These are phyloP conservation scores for Geoglossum glabrum DNA, from an alignment of 495 filamentous ascomycete species.

Conservation along the genomic window DNA sequence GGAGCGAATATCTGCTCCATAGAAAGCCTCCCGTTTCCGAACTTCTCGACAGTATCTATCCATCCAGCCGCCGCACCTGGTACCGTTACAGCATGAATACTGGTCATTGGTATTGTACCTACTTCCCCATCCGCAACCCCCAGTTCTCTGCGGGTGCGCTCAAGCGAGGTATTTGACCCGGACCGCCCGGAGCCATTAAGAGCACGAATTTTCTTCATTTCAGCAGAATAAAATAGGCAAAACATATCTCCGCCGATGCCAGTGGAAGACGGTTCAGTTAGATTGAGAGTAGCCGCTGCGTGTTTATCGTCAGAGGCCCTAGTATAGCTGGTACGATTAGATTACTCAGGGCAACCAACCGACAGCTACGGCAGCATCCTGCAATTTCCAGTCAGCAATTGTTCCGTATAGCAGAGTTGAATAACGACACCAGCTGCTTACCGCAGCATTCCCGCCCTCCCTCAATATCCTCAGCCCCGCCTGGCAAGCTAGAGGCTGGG, in stretches of 20 bases:
- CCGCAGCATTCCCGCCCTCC: conserved; percentile 82
- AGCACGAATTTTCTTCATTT: conserved; percentile 59
- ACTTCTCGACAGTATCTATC: conserved; percentile 77
- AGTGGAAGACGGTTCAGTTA: conserved; percentile 83
- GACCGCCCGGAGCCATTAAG: conserved; percentile 85
- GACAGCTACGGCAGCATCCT: conserved; percentile 90
- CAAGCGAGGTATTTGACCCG: conserved; percentile 44
- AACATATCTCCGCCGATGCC: conserved; percentile 99
- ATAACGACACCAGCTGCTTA: conserved; percentile 23
- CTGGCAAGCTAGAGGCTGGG: conserved; percentile 76
- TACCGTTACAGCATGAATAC: conserved; percentile 62
- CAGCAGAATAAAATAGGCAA: conserved; percentile 78
- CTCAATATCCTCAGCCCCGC: conserved; percentile 69
- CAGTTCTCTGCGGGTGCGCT: conserved; percentile 46
- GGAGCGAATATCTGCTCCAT: conserved; percentile 63
- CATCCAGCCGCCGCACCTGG: conserved; percentile 89
- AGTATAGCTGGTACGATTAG: not conserved
- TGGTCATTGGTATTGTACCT: conserved; percentile 52
- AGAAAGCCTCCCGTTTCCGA: conserved; percentile 71
- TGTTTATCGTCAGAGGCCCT: conserved; percentile 8
- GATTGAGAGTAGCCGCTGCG: conserved; percentile 63
- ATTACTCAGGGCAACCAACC: conserved; percentile 20
- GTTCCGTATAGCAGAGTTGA: not conserved
- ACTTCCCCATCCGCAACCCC: conserved; percentile 37
- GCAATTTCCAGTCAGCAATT: conserved; percentile 4